Evolutionary conservation across 305 asterid genomes (phyloP), one percentile per base, ranked within the genome.

Genomic region (Fraxinus xanthoxyloides): DNA sequence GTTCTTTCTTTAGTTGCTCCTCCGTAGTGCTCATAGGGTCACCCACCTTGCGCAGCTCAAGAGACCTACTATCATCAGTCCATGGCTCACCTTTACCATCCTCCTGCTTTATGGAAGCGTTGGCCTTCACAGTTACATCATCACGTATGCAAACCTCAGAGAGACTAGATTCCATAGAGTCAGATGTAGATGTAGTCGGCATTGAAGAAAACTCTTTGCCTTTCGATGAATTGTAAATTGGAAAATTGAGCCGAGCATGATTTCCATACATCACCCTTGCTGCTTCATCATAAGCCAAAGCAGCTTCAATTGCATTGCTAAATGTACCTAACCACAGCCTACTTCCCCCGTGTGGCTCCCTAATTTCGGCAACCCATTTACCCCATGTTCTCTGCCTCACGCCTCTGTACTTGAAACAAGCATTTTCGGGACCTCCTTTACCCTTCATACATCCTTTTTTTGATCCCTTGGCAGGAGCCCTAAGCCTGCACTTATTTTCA

Each of bases 331-430:
- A 80, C 99, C 99, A 95, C 9, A 95, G 88, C 85, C 97, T 90
- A 31, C 87, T 89, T 36, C 97, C 97, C 59, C 94, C 80, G 61
- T 90, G 86, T 0, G 99, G 99, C 87, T 92, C 95, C 77, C 97
- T 86, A 4, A 95, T 95, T 87, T 95, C 99, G 1, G 99, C 92
- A 30, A 95, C 99, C 99, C 98, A 95, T 91, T 94, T 95, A 43
- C 99, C 99, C 99, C 99, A 95, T 2, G 91, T 94, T 84, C 99
- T 89, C 87, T 95, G 98, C 86, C 98, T 88, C 40, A 94, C 98
- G 17, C 98, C 97, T 84, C 98, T 90, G 75, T 92, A 95, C 38
- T 87, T 92, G 89, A 89, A 90, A 21, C 80, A 82, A 2, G 86
- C 36, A 79, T 94, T 95, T 0, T 95, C 93, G 0, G 99, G 98